Conservation (phyloP, 2,329 filamentous ascomycete genomes). For the Phialemoniopsis sp. region DNA sequence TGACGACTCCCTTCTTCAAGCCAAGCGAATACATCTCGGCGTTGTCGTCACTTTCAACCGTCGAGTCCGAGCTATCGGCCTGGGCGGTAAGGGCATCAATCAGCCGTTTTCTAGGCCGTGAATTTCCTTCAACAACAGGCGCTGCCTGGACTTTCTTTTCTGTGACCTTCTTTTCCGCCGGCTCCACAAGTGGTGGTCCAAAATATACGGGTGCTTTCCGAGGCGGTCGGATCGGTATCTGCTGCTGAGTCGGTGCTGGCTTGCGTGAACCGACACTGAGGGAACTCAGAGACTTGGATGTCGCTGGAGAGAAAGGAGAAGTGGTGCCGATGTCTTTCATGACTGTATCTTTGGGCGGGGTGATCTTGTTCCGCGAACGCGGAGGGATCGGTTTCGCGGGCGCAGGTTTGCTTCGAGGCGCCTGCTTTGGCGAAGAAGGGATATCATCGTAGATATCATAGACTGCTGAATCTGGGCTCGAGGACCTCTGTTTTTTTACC, state of each 20-base stretch:
- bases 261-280: not conserved
- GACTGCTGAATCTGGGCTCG: slow-evolving; percentile 4
- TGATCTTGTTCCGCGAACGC: too few relatives aligned
- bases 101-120: slow-evolving; percentile 19
- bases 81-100: slow-evolving; percentile 39
- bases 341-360: not conserved
- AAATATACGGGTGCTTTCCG: not conserved
- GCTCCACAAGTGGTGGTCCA: too few relatives aligned
- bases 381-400: too few relatives aligned
- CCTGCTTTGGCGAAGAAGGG: too few relatives aligned
- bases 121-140: slow-evolving; percentile 11
- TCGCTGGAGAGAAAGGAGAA: not conserved
- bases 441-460: too few relatives aligned
- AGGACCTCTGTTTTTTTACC: slow-evolving; percentile 7
- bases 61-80: slow-evolving; percentile 24
- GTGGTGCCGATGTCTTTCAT: too few relatives aligned
- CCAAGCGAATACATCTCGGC: too few relatives aligned
- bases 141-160: slow-evolving; percentile 4
- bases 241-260: not conserved
- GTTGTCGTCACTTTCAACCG: slow-evolving; percentile 8
- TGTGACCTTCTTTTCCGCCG: slow-evolving; percentile 5
- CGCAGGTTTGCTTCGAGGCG: too few relatives aligned
- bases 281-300: not conserved
- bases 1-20: too few relatives aligned
- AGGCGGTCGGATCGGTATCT: slow-evolving; percentile 1